These are phyloP conservation scores for Amauroascus niger DNA, from an alignment of 2,329 filamentous ascomycete species.

Conservation along the genomic window DNA sequence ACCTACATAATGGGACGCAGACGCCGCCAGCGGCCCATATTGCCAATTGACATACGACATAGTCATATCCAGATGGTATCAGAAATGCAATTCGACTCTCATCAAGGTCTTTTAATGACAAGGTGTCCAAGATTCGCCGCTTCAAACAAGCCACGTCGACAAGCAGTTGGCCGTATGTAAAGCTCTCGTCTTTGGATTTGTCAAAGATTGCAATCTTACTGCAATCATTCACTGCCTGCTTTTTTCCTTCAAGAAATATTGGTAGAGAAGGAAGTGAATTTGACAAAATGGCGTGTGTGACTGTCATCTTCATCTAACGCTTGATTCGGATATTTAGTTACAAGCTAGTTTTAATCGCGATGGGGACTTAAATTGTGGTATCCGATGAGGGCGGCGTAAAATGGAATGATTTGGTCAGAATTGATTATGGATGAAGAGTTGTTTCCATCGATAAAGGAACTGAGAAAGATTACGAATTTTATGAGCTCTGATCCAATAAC, in stretches of 20 bases:
- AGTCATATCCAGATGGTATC: conserved; percentile 35
- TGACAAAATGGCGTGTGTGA: conserved; percentile 3
- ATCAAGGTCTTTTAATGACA: conserved; percentile 27
- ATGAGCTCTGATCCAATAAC: too few species aligned
- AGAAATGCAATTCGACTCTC: conserved; percentile 35
- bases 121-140: conserved; percentile 27
- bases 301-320: background rate
- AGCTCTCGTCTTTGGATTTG: conserved; percentile 30
- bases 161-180: conserved; percentile 35
- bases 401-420: background rate
- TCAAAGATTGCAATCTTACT: conserved; percentile 34
- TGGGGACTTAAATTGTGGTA: background rate
- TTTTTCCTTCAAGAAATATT: conserved; percentile 32
- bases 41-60: conserved; percentile 37
- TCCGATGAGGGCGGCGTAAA: background rate
- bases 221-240: conserved; percentile 27
- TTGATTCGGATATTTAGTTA: background rate
- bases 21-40: conserved; percentile 38
- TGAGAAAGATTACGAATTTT: too few species aligned
- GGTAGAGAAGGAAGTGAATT: conserved; percentile 32
- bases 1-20: conserved; percentile 35
- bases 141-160: conserved; percentile 32
- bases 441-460: too few species aligned
- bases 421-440: too few species aligned
- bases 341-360: too few species aligned